Evolutionary conservation across 805 yeast genomes (phyloP).

Genomic region (Candida coquimbonensis): DNA sequence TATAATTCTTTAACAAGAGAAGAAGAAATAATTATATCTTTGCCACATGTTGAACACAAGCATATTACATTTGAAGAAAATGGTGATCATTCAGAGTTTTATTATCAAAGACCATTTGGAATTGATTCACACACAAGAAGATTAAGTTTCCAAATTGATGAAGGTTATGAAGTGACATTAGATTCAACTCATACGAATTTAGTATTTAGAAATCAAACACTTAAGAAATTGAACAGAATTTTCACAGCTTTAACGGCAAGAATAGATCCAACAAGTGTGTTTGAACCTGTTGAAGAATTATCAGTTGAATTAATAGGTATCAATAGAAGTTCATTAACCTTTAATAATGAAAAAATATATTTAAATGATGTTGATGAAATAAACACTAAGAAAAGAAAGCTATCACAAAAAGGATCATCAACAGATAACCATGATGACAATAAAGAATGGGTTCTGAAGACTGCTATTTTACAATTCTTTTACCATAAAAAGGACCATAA

Average conservation of each 20-base stretch:
- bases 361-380: not conserved
- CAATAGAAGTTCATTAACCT: not conserved
- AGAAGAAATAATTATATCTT: constrained; percentile 46
- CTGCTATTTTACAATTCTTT: constrained; percentile 1
- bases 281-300: not conserved
- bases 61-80: constrained; percentile 10
- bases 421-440: not conserved
- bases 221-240: not conserved
- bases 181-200: not conserved
- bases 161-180: not conserved
- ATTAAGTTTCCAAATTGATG: constrained; percentile 3
- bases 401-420: not conserved
- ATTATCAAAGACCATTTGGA: constrained; percentile 40
- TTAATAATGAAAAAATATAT: not conserved
- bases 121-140: constrained; percentile 24
- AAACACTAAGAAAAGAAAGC: constrained; percentile 4
- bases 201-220: not conserved
- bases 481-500: not conserved
- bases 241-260: constrained; percentile 1
- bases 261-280: not conserved
- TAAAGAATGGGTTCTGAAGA: not conserved
- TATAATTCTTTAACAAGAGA: constrained; percentile 42
- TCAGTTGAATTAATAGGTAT: not conserved
- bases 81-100: not conserved
- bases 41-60: constrained; percentile 11